Base-by-base conservation (phyloP, 306 rosid genomes). In the Cicer judaicum region DNA sequence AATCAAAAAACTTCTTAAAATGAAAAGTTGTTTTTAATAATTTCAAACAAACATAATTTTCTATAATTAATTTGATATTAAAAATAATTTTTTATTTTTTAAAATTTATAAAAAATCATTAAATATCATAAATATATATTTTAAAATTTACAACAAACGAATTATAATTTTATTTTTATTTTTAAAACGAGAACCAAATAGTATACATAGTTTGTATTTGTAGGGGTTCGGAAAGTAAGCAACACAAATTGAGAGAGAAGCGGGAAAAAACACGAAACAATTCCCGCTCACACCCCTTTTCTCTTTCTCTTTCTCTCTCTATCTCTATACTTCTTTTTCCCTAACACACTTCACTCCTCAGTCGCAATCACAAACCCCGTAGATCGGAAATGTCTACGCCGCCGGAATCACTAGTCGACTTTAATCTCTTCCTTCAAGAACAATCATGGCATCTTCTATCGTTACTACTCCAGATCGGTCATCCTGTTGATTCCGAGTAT, bases 391-490 rank as follows among this genome's bases (percentile, higher is more conserved):
- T 39, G 68, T 7, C 68, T 2, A n/a, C 34, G 41, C 39, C 39
- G 72, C 39, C 39, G 72, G 56, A 66, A 4, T 46, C 42, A 2
- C 46, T 3, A 16, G 0, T 65, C 15, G 71, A 65, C 6, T 24
- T 55, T 4, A 66, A 12, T 2, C 41, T 3, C 7, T 21, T 21
- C 0, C 42, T 80, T 5, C 34, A 68, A 34, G 85, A 82, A 57
- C 75, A 82, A 11, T 67, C 73, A 0, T 82, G 82, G 85, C 67
- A 74, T 3, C 80, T 82, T 7, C 13, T 82, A 1, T 41, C 77
- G 0, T 8, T 77, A 1, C 39, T 82, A 1, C 69, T 82, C 7
- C 70, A 46, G 48, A 73, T 86, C 16, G 83, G 90, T 52, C 79
- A 81, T 41, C 81, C 84, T 0, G 54, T 84, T 29, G 65, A 52